Conservation (phyloP, 129 eudicot species). For the Artemisia tridentata region DNA sequence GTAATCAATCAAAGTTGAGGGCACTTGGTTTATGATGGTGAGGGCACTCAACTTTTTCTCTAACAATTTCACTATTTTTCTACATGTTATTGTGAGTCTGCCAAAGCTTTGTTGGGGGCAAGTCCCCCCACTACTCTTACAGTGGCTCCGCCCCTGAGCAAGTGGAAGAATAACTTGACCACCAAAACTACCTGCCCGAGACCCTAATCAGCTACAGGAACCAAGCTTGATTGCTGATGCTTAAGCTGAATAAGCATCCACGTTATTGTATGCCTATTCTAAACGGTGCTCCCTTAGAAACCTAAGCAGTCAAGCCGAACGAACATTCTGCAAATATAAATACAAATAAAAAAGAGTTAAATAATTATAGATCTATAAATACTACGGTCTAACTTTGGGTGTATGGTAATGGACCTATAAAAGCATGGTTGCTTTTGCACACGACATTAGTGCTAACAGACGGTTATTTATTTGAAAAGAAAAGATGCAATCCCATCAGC, state of each 20-base stretch:
- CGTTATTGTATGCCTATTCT: conserved; percentile 80
- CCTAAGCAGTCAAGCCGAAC: conserved; percentile 69
- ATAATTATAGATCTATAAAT: neutral
- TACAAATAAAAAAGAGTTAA: too few relatives aligned
- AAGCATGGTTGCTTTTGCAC: conserved; percentile 89
- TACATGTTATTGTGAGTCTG: too few relatives aligned
- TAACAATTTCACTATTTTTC: too few relatives aligned
- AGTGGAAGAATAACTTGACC: conserved; percentile 84
- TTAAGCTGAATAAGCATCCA: conserved; percentile 80
- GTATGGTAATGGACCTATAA: conserved; percentile 43
- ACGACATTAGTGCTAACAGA: conserved; percentile 56
- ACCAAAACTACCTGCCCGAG: conserved; percentile 60
- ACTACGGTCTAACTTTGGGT: neutral
- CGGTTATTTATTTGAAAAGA: conserved; percentile 60
- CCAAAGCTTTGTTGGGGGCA: too few relatives aligned
- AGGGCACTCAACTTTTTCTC: too few relatives aligned
- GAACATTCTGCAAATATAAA: conserved; percentile 52
- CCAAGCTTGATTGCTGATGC: conserved; percentile 70
- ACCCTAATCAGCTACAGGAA: conserved; percentile 51
- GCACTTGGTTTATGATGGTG: too few relatives aligned
- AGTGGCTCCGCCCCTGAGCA: too few relatives aligned
- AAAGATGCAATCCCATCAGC: conserved; percentile 57
- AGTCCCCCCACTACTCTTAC: too few relatives aligned
- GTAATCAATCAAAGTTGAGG: too few relatives aligned
- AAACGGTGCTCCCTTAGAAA: conserved; percentile 80